Base-by-base conservation (phyloP, 2,329 filamentous ascomycete species). In the Trichoderma atroviride region DNA sequence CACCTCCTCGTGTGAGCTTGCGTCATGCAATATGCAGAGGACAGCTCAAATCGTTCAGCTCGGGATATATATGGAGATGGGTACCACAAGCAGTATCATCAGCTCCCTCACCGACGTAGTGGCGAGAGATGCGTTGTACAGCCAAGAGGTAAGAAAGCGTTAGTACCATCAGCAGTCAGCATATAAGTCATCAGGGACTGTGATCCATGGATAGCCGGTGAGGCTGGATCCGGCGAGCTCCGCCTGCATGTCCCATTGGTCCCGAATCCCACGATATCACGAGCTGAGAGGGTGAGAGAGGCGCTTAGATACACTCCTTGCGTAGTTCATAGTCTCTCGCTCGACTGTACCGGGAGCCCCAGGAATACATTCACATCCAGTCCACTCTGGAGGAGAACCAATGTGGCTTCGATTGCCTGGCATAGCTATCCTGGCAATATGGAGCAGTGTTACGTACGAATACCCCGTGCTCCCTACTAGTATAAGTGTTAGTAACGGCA, bases 351-450 rank as follows among this genome's bases (percentile, higher is more conserved):
- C n/a, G 29, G 55, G 63, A 57, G 14, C 35, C 37, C 37, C 33
- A 35, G 63, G 35, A 40, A 58, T 24, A 50, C 47, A 24, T 50
- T 24, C 47, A 10, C 40, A 53, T 47, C 62, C 37, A 65, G 56
- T 29, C 33, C 24, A n/a, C n/a, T 24, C 35, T 43, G 35, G 50
- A 33, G 53, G 27, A 66, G 63, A 58, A 35, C 63, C 37, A 66
- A 66, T 37, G 63, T 66, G 53, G 63, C 63, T 27, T 37, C 27
- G 37, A 31, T 35, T 66, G 53, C 50, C 24, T 58, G 63, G 63
- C 22, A 66, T 40, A 24, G 37, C 14, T 47, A 66, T 58, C 47
- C 47, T 29, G 29, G 53, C 19, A 19, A 27, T n/a, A 47, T 58
- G 53, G 63, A 58, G 53, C n/a, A 37, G 24, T 29, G 50, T 14